phyloP scores from a whole-genome alignment of 192 early-diverging fungal genomes.

The Coemansia sp. region DNA sequence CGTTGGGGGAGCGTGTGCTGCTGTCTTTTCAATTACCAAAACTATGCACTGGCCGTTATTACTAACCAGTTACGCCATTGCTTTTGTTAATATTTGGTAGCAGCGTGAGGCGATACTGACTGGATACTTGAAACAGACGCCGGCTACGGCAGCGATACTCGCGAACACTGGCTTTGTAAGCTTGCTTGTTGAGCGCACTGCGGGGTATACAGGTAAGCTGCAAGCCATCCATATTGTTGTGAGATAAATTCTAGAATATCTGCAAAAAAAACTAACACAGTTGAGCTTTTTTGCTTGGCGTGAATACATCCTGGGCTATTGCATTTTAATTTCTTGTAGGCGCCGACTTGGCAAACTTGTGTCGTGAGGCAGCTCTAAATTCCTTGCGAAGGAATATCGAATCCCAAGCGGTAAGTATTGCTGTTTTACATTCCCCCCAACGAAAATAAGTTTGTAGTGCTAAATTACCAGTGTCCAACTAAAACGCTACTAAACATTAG shows the following conservation, averaged over 20 bases:
- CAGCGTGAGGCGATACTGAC: slow-evolving; percentile 61
- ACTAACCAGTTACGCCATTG: neutral
- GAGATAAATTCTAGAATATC: neutral
- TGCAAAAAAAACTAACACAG: neutral
- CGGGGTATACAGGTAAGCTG: slow-evolving; percentile 50
- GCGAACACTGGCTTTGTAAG: slow-evolving; percentile 35
- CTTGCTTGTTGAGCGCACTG: slow-evolving; percentile 55
- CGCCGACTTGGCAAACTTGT: slow-evolving; percentile 81
- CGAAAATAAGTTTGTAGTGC: neutral
- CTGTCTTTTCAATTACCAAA: neutral
- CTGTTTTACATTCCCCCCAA: neutral
- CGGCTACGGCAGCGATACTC: slow-evolving; percentile 47
- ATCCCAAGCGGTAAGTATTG: slow-evolving; percentile 56
- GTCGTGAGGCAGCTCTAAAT: slow-evolving; percentile 77
- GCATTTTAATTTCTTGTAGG: slow-evolving; percentile 46
- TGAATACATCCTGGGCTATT: neutral
- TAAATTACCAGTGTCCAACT: neutral
- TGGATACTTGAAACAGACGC: slow-evolving; percentile 61
- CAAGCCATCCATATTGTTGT: neutral
- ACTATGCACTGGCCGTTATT: neutral
- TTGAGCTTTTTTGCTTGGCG: neutral
- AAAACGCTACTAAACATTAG: slow-evolving; percentile 12
- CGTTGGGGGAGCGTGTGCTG: neutral
- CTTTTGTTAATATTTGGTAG: slow-evolving; percentile 25
- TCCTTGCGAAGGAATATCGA: slow-evolving; percentile 63